These are phyloP conservation scores for Mikania micrantha DNA, from an alignment of 129 eudicot species.

Conservation along the genomic window DNA sequence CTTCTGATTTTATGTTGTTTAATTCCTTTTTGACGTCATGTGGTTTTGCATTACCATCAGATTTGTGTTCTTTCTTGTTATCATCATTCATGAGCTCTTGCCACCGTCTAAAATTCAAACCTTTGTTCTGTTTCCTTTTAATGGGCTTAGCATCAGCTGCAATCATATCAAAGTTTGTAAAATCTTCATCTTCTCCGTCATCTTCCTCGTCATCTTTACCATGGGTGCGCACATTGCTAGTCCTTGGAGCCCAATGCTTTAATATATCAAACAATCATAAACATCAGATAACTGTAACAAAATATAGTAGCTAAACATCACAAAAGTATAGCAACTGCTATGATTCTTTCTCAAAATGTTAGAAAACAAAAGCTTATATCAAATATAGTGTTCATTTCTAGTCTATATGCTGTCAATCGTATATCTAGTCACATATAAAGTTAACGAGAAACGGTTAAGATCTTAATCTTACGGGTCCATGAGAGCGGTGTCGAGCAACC, in stretches of 20 bases:
- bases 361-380: background rate
- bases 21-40: constrained; percentile 11
- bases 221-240: constrained; percentile 7
- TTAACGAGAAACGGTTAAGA: background rate
- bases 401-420: background rate
- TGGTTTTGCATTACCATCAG: constrained; percentile 18
- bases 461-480: constrained; percentile 87
- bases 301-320: background rate
- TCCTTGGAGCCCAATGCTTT: constrained; percentile 62
- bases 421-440: too few species aligned
- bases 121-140: constrained; percentile 66
- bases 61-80: constrained; percentile 27
- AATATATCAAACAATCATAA: constrained; percentile 6
- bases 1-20: background rate
- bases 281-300: background rate
- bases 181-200: constrained; percentile 41
- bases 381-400: background rate
- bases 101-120: constrained; percentile 67
- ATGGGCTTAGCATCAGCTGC: constrained; percentile 69
- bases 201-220: constrained; percentile 21
- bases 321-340: background rate
- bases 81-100: constrained; percentile 33
- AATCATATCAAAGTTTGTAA: constrained; percentile 23
- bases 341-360: background rate
- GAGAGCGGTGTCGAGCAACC: constrained; percentile 96